Evolutionary conservation across 148 eudicot species (phyloP), one percentile per base, ranked within the genome.

Genomic region (Pouteria glomerata): DNA sequence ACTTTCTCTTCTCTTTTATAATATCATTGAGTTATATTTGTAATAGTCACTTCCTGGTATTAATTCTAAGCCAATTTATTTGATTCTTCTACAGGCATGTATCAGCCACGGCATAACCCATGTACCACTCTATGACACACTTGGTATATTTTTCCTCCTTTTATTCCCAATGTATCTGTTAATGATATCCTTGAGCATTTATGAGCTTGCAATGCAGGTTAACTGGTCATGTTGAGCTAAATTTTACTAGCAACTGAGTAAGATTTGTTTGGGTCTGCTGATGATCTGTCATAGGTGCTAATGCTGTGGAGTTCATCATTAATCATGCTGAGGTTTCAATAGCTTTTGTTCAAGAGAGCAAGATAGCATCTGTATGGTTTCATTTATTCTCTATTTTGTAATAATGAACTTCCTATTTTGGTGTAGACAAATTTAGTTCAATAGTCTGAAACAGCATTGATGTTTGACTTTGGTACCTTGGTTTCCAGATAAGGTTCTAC

Each of bases 231-330:
- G n/a, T 30, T 30, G 18, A 30, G 18, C 44, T 48, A 4, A 57
- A 57, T 33, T 47, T 13, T 15, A 69, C 2, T 34, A 24, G 10
- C 0, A 2, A 52, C 33, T 37, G 23, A 51, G 30, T 68, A 12
- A 15, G 10, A 30, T 16, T 13, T 8, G 31, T 27, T 29, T n/a
- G n/a, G 4, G 12, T 44, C 27, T 63, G 19, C 23, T 31, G n/a
- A n/a, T n/a, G n/a, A n/a, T 15, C 18, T n/a, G 58, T 7, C 24
- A 72, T 86, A 95, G 99, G 97, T 77, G 79, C 92, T 61, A 86
- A 95, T 81, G 96, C 99, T 3, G 93, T 92, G 61, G 99, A 95
- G 83, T 95, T 86, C 85, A 92, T 95, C 66, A 81, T 95, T 68
- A 92, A 95, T 81, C 99, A 95, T 78, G 97, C 99, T 69, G 89